Evolutionary conservation across 257 asterid species (phyloP), one percentile per base, ranked within the genome.

Genomic region (Solanum chilense): DNA sequence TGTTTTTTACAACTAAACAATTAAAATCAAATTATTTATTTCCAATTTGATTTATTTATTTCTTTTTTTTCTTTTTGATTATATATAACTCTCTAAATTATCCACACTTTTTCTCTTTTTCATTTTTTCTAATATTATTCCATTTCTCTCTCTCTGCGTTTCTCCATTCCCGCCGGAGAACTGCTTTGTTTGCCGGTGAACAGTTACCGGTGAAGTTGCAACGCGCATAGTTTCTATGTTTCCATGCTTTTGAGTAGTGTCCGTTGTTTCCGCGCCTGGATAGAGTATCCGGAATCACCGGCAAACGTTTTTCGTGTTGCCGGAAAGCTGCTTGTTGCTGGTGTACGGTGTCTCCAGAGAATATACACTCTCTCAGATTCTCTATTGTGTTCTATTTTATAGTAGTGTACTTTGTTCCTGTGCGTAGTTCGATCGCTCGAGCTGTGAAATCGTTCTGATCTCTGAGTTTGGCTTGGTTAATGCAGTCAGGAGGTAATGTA

Each of bases 401-500:
- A 7, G 84, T 77, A 77, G 39, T 66, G 76, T 37, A 60, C 41
- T 7, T 76, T 58, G 87, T 88, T 37, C 9, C 31, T 56, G 73
- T 6, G 81, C 13, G 78, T 88, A 84, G 75, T 86, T 76, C 69
- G 89, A 77, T 85, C 87, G 60, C 86, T 84, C 58, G 87, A 91
- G 66, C 86, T 87, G 88, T 89, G 90, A 89, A 88, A 80, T 78
- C 87, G 90, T 88, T 88, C 91, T 92, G 94, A 91, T 93, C 95
- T 88, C 90, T 62, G 92, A 86, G 92, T 88, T 91, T 90, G 91
- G 89, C 91, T 90, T 90, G 90, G 62, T 87, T 86, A 70, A 25
- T 39, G 87, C 84, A 23, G 87, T 84, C 64, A 64, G 66, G 49
- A 52, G 92, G 87, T 94, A 93, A 92, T 93, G 96, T 91, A 90